Conservation (phyloP, 2,329 filamentous ascomycete genomes). For the Hymenotorrendiella dingleyae region DNA sequence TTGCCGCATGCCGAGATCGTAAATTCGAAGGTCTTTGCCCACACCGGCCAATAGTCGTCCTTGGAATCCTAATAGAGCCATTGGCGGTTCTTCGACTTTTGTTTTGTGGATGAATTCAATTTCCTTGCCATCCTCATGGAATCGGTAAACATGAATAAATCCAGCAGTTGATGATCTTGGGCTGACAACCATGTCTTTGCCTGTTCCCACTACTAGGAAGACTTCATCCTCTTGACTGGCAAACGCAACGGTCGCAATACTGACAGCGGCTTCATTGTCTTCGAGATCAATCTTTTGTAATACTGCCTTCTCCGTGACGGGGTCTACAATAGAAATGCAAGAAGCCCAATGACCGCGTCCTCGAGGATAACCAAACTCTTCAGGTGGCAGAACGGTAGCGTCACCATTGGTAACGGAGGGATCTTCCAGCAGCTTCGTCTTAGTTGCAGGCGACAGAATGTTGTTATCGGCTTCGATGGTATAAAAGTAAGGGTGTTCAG, state of each 20-base stretch:
- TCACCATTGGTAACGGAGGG: slow-evolving; percentile 67
- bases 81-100: slow-evolving; percentile 79
- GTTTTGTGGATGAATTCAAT: slow-evolving; percentile 97
- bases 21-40: slow-evolving; percentile 75
- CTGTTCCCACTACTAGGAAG: slow-evolving; percentile 91
- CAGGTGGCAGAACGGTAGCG: slow-evolving; percentile 61
- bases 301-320: slow-evolving; percentile 65
- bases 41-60: slow-evolving; percentile 83
- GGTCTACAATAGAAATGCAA: slow-evolving; percentile 88
- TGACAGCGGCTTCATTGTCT: slow-evolving; percentile 88
- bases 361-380: slow-evolving; percentile 84
- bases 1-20: slow-evolving; percentile 89
- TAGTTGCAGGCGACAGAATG: slow-evolving; percentile 73
- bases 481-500: slow-evolving; percentile 84
- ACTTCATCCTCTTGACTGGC: slow-evolving; percentile 81
- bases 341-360: slow-evolving; percentile 88
- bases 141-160: slow-evolving; percentile 87
- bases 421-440: slow-evolving; percentile 67
- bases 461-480: slow-evolving; percentile 93
- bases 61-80: slow-evolving; percentile 89
- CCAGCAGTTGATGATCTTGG: slow-evolving; percentile 72
- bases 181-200: slow-evolving; percentile 77
- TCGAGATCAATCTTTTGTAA: slow-evolving; percentile 75
- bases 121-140: slow-evolving; percentile 78
- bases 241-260: slow-evolving; percentile 78